A percentile compares a stretch with the other conserved stretches of the same genome.
phyloP scores from a whole-genome alignment of 352 stramenopile genomes.

The Phytophthora fragariaefolia region DNA sequence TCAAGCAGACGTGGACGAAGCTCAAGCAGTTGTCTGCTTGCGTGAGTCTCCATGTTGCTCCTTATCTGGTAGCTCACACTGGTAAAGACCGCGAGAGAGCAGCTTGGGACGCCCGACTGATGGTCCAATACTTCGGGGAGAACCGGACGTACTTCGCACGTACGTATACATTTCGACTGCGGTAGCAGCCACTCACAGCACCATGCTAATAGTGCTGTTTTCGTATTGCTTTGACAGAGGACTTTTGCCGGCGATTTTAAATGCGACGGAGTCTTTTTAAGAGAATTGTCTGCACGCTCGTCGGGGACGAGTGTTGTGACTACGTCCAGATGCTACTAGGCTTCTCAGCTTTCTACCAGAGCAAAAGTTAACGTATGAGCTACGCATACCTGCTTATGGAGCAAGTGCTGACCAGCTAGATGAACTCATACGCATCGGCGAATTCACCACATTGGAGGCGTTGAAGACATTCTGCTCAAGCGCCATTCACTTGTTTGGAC shows the following conservation, averaged over 20 bases:
- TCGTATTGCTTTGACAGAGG: not conserved
- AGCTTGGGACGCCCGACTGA: too few species aligned
- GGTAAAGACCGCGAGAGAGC: too few species aligned
- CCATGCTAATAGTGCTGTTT: too few species aligned
- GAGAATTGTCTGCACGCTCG: not conserved
- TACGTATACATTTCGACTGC: too few species aligned
- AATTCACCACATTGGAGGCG: constrained; percentile 6
- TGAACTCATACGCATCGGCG: constrained; percentile 5
- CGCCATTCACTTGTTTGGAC: not conserved
- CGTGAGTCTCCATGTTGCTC: too few species aligned
- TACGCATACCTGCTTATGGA: not conserved
- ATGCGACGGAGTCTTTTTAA: too few species aligned
- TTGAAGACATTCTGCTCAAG: not conserved
- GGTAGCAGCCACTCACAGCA: too few species aligned
- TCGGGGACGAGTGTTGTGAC: not conserved
- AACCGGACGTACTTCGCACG: too few species aligned
- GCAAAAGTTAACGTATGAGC: not conserved
- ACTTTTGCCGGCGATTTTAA: not conserved
- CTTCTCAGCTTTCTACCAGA: not conserved
- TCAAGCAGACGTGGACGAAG: too few species aligned
- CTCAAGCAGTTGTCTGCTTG: too few species aligned
- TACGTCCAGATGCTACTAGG: not conserved
- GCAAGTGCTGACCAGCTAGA: not conserved
- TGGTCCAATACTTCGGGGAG: too few species aligned
- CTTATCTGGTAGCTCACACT: too few species aligned